phyloP scores from a whole-genome alignment of 805 yeast species.

The Pichia cephalocereana region DNA sequence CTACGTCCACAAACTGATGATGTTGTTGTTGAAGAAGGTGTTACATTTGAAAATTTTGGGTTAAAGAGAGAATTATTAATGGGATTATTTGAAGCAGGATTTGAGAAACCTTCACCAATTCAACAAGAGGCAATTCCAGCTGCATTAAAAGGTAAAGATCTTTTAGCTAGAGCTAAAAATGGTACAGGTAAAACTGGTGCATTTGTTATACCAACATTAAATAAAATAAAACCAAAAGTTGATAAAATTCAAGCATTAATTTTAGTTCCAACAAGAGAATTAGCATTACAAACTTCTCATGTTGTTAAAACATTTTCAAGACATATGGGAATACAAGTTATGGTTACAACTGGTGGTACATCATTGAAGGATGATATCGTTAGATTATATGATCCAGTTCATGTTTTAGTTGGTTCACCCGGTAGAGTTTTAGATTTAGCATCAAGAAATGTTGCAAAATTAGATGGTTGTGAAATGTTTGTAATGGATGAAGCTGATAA shows the following conservation, averaged over 20 bases:
- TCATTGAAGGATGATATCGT: constrained; percentile 87
- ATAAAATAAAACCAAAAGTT: constrained; percentile 75
- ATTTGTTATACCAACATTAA: constrained; percentile 87
- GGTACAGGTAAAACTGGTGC: constrained; percentile 99
- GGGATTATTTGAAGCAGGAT: constrained; percentile 99
- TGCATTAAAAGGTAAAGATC: constrained; percentile 91
- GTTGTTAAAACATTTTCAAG: constrained; percentile 94
- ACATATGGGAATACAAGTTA: constrained; percentile 83
- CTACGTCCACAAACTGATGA: constrained; percentile 96
- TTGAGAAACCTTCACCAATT: constrained; percentile 95
- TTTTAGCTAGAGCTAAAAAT: constrained; percentile 94
- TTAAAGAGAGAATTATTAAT: constrained; percentile 87
- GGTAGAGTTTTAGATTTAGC: constrained; percentile 96
- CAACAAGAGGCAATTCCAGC: constrained; percentile 97
- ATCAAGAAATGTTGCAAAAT: constrained; percentile 75
- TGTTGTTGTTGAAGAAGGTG: constrained; percentile 85
- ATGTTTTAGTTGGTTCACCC: constrained; percentile 93
- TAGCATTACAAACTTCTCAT: constrained; percentile 95
- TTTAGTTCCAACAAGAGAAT: constrained; percentile 94
- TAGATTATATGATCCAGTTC: constrained; percentile 88
- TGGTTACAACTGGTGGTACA: constrained; percentile 99
- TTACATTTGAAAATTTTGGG: constrained; percentile 83
- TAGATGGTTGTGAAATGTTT: constrained; percentile 77
- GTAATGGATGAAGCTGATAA: constrained; percentile 99
- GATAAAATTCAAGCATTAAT: constrained; percentile 86